Evolutionary conservation across 768 basidiomycete species (phyloP), one percentile per base, ranked within the genome.

Genomic region (Boletus sp.): DNA sequence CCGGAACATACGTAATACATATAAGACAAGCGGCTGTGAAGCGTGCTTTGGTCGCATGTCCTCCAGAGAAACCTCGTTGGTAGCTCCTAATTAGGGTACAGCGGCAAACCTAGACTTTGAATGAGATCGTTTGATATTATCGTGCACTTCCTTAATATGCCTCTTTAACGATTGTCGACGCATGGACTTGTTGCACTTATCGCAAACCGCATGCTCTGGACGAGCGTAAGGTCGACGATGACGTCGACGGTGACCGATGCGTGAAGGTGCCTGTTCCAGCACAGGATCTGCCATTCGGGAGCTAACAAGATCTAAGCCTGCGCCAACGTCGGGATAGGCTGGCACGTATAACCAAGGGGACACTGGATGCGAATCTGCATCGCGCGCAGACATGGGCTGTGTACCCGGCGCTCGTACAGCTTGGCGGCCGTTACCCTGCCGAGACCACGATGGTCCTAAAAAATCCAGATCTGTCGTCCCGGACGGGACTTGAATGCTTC

Each of bases 141-240:
- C 8, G 5, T 69, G 68, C 0, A 69, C 61, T 17, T 69, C 68
- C 4, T 32, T 56, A 0, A 57, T n/a, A 33, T 69, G 68, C 29
- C 68, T 56, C 17, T 2, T 58, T 0, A 62, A 40, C 1, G 69
- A 71, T 17, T 61, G 58, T 35, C 12, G 58, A 2, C 60, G 51
- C 64, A 69, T 60, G 0, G 0, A 0, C 41, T 64, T 69, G 1
- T 28, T 11, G 52, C 68, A 69, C 11, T 7, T 39, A 7, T 50
- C 46, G 14, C 60, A 62, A 1, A 6, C 7, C 30, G 51, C 54
- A 17, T 4, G 35, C 17, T 51, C 53, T 33, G 44, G 44, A 17
- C 40, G 52, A 28, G 18, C 28, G 35, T 12, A 40, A 10, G 42
- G 5, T 18, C 50, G 33, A 37, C 46, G 55, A 29, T 14, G 33